Evolutionary conservation across 495 filamentous ascomycete genomes (phyloP).

Genomic region (Podospora conica): DNA sequence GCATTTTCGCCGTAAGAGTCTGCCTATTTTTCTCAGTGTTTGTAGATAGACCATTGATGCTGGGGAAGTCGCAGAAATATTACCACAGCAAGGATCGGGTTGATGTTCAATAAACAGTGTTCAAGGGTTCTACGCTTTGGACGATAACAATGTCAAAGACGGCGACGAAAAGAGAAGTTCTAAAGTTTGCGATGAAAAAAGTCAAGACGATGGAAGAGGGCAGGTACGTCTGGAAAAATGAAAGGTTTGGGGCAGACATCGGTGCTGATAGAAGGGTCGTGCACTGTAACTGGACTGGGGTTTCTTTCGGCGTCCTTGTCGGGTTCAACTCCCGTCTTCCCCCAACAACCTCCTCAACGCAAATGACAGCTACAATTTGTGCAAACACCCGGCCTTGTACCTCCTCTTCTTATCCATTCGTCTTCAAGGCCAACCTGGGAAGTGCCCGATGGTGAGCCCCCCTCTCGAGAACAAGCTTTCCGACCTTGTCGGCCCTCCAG

Average conservation of each 20-base stretch:
- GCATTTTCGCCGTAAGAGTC: too few species aligned
- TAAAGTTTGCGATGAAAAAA: too few species aligned
- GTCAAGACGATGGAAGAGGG: too few species aligned
- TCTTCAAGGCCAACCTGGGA: background rate
- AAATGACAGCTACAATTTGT: background rate
- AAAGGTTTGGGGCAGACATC: too few species aligned
- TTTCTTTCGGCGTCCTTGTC: background rate
- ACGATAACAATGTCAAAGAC: too few species aligned
- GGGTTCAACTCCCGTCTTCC: too few species aligned
- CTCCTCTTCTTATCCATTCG: too few species aligned
- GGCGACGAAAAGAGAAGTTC: too few species aligned
- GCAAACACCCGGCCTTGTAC: background rate
- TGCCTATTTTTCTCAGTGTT: background rate
- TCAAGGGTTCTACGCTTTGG: too few species aligned
- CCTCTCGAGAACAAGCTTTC: background rate
- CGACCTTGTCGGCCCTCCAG: background rate
- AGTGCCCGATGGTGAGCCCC: background rate
- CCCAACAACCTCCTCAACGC: background rate
- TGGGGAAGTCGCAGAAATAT: background rate
- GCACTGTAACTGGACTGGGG: background rate
- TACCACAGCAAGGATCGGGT: too few species aligned
- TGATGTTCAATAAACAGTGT: too few species aligned
- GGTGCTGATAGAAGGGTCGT: background rate
- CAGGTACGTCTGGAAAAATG: too few species aligned
- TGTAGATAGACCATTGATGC: background rate